Evolutionary conservation across 495 filamentous ascomycete species (phyloP).

Genomic region (Delitschia confertaspora): DNA sequence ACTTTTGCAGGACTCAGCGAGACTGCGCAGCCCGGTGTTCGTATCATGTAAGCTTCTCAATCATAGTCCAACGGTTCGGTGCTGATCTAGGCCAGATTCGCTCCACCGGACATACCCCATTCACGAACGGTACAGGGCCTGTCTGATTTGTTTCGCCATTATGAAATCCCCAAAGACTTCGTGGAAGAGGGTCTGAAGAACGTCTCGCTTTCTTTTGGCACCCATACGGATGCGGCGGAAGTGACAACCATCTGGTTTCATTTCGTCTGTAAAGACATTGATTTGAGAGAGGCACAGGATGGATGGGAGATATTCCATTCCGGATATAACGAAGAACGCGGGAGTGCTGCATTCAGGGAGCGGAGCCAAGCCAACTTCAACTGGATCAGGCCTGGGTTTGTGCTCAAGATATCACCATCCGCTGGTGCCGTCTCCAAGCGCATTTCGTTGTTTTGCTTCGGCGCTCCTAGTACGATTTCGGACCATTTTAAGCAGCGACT

Average conservation of each 20-base stretch:
- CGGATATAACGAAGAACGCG: not conserved
- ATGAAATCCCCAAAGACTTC: conserved; percentile 6
- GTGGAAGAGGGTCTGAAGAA: conserved; percentile 3
- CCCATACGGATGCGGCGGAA: not conserved
- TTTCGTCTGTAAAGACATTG: conserved; percentile 1
- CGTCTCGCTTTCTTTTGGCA: conserved; percentile 13
- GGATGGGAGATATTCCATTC: conserved; percentile 3
- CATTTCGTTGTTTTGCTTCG: conserved; percentile 10
- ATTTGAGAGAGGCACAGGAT: not conserved
- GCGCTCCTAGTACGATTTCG: not conserved
- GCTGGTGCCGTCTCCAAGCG: not conserved
- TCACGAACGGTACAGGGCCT: not conserved
- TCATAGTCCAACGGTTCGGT: no score
- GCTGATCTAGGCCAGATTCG: conserved; percentile 5
- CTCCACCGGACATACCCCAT: not conserved
- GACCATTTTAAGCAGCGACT: not conserved
- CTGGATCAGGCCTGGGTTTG: conserved; percentile 11
- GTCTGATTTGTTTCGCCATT: conserved; percentile 3
- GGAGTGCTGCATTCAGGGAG: not conserved
- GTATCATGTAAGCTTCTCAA: no score
- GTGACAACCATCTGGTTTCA: conserved; percentile 9
- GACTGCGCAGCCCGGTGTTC: no score
- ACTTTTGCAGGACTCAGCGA: no score
- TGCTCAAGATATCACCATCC: conserved; percentile 2
- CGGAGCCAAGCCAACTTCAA: conserved; percentile 1